Evolutionary conservation across 371 early-diverging fungal species (phyloP).

Genomic region (Choanephora cucurbitarum): DNA sequence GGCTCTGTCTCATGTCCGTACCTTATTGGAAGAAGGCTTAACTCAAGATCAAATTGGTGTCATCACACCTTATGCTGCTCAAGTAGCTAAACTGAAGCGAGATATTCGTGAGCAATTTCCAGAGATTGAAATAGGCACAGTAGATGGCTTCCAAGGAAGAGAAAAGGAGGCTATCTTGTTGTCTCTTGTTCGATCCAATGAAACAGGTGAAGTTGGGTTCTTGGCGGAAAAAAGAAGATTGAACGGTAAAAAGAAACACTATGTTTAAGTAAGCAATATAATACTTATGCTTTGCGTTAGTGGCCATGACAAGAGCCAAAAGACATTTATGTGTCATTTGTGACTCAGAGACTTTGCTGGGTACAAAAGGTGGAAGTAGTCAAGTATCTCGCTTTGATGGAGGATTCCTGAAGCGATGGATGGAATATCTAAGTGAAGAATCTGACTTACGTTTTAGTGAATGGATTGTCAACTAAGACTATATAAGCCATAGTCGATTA

Average conservation of each 20-base stretch:
- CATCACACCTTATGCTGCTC: constrained; percentile 87
- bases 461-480: constrained; percentile 9
- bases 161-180: constrained; percentile 93
- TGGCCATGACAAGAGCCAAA: constrained; percentile 92
- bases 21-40: constrained; percentile 69
- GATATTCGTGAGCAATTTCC: constrained; percentile 45
- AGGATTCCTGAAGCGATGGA: constrained; percentile 60
- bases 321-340: constrained; percentile 88
- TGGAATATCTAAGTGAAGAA: constrained; percentile 55
- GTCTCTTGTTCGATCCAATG: constrained; percentile 87
- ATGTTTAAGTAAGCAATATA: too few relatives aligned
- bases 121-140: constrained; percentile 79
- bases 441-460: constrained; percentile 61
- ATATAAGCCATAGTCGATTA: background rate
- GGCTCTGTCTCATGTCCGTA: constrained; percentile 61
- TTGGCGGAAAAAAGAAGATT: constrained; percentile 83
- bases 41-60: constrained; percentile 71
- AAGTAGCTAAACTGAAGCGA: constrained; percentile 59
- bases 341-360: constrained; percentile 67
- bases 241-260: constrained; percentile 67
- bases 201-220: constrained; percentile 84
- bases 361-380: constrained; percentile 28
- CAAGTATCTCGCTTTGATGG: constrained; percentile 37
- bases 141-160: constrained; percentile 97
- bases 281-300: constrained; percentile 33